Conservation (phyloP, 495 filamentous ascomycete genomes). For the Annulohypoxylon nitens region DNA sequence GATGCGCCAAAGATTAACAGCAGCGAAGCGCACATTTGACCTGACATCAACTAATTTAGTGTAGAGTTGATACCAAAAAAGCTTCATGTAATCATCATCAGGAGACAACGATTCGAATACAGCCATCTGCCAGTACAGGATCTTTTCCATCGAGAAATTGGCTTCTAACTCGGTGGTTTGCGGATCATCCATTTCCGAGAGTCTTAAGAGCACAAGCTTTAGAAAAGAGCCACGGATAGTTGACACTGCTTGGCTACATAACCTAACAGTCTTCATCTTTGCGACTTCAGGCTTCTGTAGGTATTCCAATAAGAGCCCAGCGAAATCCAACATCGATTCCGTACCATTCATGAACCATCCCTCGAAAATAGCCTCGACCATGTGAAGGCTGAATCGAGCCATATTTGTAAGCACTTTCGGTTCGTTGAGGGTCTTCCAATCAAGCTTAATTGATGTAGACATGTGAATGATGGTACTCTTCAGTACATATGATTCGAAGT, state of each 20-base stretch:
- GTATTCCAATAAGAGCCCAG: slow-evolving; percentile 87
- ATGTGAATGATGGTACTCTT: slow-evolving; percentile 79
- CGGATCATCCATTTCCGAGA: slow-evolving; percentile 83
- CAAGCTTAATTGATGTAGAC: slow-evolving; percentile 74
- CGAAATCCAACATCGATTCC: slow-evolving; percentile 84
- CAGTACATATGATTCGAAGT: slow-evolving; percentile 92
- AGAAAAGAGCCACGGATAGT: slow-evolving; percentile 82
- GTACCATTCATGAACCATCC: slow-evolving; percentile 95
- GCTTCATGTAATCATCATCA: slow-evolving; percentile 79
- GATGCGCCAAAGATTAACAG: slow-evolving; percentile 88
- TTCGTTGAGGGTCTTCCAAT: slow-evolving; percentile 80
- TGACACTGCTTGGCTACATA: slow-evolving; percentile 83
- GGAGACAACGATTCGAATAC: slow-evolving; percentile 80
- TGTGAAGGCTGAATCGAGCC: slow-evolving; percentile 79
- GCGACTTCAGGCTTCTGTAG: slow-evolving; percentile 87
- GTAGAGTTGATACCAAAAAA: slow-evolving; percentile 93
- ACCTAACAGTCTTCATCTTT: slow-evolving; percentile 82
- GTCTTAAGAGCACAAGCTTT: slow-evolving; percentile 78
- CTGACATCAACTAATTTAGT: slow-evolving; percentile 77
- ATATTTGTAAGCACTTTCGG: slow-evolving; percentile 88
- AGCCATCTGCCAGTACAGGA: slow-evolving; percentile 95
- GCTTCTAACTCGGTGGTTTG: slow-evolving; percentile 69
- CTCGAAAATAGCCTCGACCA: slow-evolving; percentile 91
- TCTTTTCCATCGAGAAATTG: slow-evolving; percentile 78
- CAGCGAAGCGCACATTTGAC: slow-evolving; percentile 75